Evolutionary conservation across 2,329 filamentous ascomycete genomes (phyloP), one percentile per base, ranked within the genome.

Genomic region (Sclerotinia sclerotiorum): DNA sequence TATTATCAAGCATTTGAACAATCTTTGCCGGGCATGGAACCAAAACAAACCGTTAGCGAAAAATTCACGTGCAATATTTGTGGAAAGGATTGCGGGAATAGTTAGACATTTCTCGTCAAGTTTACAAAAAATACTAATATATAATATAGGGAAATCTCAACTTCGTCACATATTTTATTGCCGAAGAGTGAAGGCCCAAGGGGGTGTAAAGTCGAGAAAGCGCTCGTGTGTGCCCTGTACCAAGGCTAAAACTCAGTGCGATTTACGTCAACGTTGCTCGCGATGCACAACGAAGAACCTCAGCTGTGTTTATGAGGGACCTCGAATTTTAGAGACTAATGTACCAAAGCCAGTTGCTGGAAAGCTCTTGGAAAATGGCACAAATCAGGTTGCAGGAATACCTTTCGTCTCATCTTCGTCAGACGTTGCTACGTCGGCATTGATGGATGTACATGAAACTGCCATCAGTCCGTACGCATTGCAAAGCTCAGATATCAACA

Each of bases 201-300:
- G 48, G 6, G 27, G 21, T 62, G 17, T 58, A 5, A 68, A 42
- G 27, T 69, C 70, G 4, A 67, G 72, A 46, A 74, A 70, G 35
- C 72, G 69, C n/a, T 55, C 71, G 6, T 74, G 72, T 42, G 19
- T 52, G 4, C 24, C 32, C 44, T 74, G 72, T 48, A 67, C 68
- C 15, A 72, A 69, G 19, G 65, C 71, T 1, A 74, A 73, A 56
- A 70, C 72, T 32, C 69, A 67, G 19, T 74, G 72, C 32, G 69
- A 74, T 69, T 15, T 52, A 15, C 49, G 60, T 48, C 69, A 70
- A n/a, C 56, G 49, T 5, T 73, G 72, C 57, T 71, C 69, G 49
- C 68, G 72, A 35, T 73, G 72, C 51, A 5, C 46, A 29, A 48
- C 24, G 3, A 72, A 69, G 62, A 61, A 65, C 6, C 13, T 72